Percentiles rank a stretch among this genome's conserved stretches.
These are phyloP conservation scores for Dactylonectria macrodidyma DNA, from an alignment of 2,329 filamentous ascomycete genomes.

Conservation along the genomic window DNA sequence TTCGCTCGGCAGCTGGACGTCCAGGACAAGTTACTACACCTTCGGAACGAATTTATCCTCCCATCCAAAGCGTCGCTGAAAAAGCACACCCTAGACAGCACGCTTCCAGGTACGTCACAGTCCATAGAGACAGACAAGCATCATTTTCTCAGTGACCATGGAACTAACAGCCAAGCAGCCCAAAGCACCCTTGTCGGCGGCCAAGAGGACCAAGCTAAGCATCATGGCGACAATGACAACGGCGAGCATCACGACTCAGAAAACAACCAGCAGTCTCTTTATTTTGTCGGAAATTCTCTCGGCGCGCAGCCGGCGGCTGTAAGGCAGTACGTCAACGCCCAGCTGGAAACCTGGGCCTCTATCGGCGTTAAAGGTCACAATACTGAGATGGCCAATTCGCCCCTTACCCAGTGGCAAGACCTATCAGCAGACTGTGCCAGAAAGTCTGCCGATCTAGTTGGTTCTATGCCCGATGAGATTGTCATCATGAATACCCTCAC, in stretches of 20 bases:
- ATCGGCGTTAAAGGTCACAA: slow-evolving; percentile 92
- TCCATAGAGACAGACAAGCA: not conserved
- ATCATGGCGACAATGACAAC: slow-evolving; percentile 24
- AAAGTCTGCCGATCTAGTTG: slow-evolving; percentile 82
- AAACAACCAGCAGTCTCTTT: slow-evolving; percentile 61
- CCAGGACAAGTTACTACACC: slow-evolving; percentile 71
- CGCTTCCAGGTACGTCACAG: slow-evolving; percentile 54
- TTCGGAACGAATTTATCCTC: slow-evolving; percentile 82
- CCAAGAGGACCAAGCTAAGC: no score
- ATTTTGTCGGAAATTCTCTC: slow-evolving; percentile 92
- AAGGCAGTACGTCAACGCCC: slow-evolving; percentile 75
- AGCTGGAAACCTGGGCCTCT: slow-evolving; percentile 86
- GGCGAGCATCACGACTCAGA: slow-evolving; percentile 26
- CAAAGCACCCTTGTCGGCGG: no score
- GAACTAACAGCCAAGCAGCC: slow-evolving; percentile 26
- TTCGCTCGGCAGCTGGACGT: slow-evolving; percentile 70
- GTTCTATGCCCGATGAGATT: slow-evolving; percentile 81
- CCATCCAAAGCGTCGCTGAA: slow-evolving; percentile 81
- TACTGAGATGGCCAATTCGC: slow-evolving; percentile 75
- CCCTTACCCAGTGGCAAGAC: slow-evolving; percentile 81
- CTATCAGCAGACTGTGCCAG: slow-evolving; percentile 82
- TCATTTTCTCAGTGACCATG: slow-evolving; percentile 32
- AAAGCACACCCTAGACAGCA: slow-evolving; percentile 69
- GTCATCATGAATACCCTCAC: slow-evolving; percentile 92
- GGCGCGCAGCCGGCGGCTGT: slow-evolving; percentile 84